These are phyloP conservation scores for Phytopythium chamaehyphon DNA, from an alignment of 352 stramenopile species.

Conservation along the genomic window DNA sequence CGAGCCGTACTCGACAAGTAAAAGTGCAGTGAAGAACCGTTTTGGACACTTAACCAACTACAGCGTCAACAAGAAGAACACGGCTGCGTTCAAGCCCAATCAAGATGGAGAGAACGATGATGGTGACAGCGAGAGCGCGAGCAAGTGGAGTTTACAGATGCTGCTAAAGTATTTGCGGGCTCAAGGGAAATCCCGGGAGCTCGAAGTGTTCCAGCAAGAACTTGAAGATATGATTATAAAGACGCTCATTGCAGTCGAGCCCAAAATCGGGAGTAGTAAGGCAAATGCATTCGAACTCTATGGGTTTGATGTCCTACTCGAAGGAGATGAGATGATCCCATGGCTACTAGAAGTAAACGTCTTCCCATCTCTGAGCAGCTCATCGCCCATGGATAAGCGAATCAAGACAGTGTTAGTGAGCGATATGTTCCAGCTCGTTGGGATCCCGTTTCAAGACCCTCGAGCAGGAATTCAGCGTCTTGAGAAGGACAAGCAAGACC, in stretches of 20 bases:
- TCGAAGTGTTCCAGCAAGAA: conserved; percentile 27
- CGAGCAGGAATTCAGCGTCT: conserved; percentile 24
- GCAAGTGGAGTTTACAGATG: conserved; percentile 81
- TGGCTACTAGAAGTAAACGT: conserved; percentile 92
- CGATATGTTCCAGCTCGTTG: conserved; percentile 82
- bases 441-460: conserved; percentile 48
- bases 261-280: conserved; percentile 36
- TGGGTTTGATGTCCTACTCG: conserved; percentile 85
- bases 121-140: conserved; percentile 30
- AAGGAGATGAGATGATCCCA: conserved; percentile 63
- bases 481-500: conserved; percentile 43
- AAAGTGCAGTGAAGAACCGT: conserved; percentile 64
- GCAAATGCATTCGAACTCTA: conserved; percentile 85
- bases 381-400: conserved; percentile 80
- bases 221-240: conserved; percentile 87
- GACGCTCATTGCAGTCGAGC: conserved; percentile 85
- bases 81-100: conserved; percentile 62
- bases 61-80: conserved; percentile 90
- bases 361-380: conserved; percentile 84
- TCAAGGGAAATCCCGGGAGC: conserved; percentile 32
- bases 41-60: conserved; percentile 93
- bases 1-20: conserved; percentile 65
- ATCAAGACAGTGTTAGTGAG: conserved; percentile 90
- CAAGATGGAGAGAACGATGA: conserved; percentile 44
- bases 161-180: conserved; percentile 45